Conservation (phyloP, 1,139 yeast genomes). For the Meyerozyma carpophila region DNA sequence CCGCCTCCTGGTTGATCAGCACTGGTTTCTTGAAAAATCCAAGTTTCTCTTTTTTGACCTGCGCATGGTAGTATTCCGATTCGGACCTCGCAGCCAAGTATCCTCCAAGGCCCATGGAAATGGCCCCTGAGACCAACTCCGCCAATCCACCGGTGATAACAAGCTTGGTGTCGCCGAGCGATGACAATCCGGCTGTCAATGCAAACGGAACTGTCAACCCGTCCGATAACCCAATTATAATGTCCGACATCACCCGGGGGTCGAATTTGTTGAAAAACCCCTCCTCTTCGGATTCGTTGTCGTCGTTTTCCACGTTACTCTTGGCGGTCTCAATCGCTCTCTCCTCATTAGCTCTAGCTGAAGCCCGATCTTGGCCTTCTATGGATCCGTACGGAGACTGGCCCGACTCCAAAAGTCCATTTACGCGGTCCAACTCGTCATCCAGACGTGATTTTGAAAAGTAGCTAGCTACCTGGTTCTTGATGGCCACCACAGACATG, state of each 20-base stretch:
- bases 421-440: conserved; percentile 30
- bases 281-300: conserved; percentile 22
- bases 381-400: conserved; percentile 38
- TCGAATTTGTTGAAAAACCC: conserved; percentile 44
- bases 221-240: conserved; percentile 74
- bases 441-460: conserved; percentile 19
- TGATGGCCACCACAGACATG: conserved; percentile 38
- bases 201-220: conserved; percentile 86
- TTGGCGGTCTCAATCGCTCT: conserved; percentile 5
- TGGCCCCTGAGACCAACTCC: conserved; percentile 76
- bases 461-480: conserved; percentile 28
- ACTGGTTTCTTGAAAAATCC: conserved; percentile 64
- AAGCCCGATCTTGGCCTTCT: conserved; percentile 26
- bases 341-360: conserved; percentile 34
- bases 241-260: conserved; percentile 77
- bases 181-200: conserved; percentile 74
- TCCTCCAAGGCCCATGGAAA: conserved; percentile 84
- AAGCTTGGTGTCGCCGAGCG: conserved; percentile 66
- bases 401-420: conserved; percentile 28
- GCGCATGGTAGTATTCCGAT: conserved; percentile 62
- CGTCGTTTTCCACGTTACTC: conserved; percentile 2
- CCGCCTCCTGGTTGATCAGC: conserved; percentile 58
- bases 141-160: conserved; percentile 87
- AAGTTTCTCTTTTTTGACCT: conserved; percentile 66
- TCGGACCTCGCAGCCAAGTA: conserved; percentile 79